Evolutionary conservation across 1,139 yeast species (phyloP).

Genomic region (Geotrichum siamense): DNA sequence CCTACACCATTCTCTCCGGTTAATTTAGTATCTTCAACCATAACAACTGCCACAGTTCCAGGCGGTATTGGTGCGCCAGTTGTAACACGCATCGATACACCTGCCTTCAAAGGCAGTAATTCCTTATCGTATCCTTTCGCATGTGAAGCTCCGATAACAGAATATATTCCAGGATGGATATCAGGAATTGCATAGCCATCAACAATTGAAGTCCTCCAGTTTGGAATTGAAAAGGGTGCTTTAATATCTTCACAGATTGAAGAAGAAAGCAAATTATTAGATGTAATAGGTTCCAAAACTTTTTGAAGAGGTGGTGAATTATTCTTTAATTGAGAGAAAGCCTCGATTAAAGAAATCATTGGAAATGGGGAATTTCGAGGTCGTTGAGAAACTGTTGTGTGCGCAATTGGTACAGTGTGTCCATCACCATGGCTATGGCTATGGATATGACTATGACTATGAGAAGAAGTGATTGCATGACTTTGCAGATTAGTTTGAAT

Average conservation of each 20-base stretch:
- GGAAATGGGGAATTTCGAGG: constrained; percentile 44
- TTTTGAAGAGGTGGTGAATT: constrained; percentile 1
- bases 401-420: constrained; percentile 11
- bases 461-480: constrained; percentile 22
- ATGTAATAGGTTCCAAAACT: constrained; percentile 16
- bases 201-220: constrained; percentile 45
- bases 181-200: constrained; percentile 46
- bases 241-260: constrained; percentile 39
- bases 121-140: constrained; percentile 34
- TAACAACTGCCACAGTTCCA: constrained; percentile 46
- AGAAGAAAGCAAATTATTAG: constrained; percentile 31
- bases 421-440: constrained; percentile 22
- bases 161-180: constrained; percentile 41
- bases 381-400: constrained; percentile 33
- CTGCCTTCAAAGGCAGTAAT: constrained; percentile 22
- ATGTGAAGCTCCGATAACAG: constrained; percentile 39
- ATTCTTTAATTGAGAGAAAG: constrained; percentile 25
- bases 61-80: constrained; percentile 49
- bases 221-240: constrained; percentile 39
- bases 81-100: constrained; percentile 41
- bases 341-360: constrained; percentile 39
- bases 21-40: constrained; percentile 45
- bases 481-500: constrained; percentile 13
- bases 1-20: constrained; percentile 33
- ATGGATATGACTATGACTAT: constrained; percentile 21